Evolutionary conservation across 1,139 yeast species (phyloP), one percentile per base, ranked within the genome.

Genomic region (Trichomonascaceae sp.): DNA sequence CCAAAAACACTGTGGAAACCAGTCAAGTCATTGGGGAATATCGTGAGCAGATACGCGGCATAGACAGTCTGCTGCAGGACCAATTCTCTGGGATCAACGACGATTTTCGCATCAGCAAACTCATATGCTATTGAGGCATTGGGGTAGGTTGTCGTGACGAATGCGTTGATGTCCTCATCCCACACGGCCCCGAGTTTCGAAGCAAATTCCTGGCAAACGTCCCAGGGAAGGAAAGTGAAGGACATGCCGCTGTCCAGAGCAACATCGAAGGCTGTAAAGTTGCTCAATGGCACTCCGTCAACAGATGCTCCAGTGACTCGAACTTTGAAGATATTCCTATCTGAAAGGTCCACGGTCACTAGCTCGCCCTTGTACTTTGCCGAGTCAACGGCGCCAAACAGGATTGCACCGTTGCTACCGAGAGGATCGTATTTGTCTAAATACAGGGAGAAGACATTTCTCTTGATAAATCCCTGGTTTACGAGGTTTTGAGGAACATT

Each of bases 341-440:
- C 41, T n/a, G 55, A 57, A 24, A 64, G 38, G 13, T 71, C 69
- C 8, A 69, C 61, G 2, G 66, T 61, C 52, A 57, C 59, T 15
- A 81, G 71, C 8, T 70, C 62, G 0, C 85, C 86, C 0, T 68
- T 51, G 63, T 74, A 80, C 63, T 79, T 80, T 36, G 78, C 71
- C 48, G 72, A 70, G 66, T 83, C 87, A 12, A 81, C 70, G 6
- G 83, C 87, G 8, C 87, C 87, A 65, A 83, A 80, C 51, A 82
- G 67, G 20, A 83, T 61, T 19, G 72, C 63, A 1, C 87, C 87
- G 1, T 12, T 27, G 2, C 12, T 27, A 2, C 12, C 32, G 32
- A 27, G 32, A 27, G 32, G 9, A 12, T 27, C 32, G 2, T 6
- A 6, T 27, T 12, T 68, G 55, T 75, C 72, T 58, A 82, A 73